phyloP scores from a whole-genome alignment of 768 basidiomycete species.

The Thelephora aurantiotincta region DNA sequence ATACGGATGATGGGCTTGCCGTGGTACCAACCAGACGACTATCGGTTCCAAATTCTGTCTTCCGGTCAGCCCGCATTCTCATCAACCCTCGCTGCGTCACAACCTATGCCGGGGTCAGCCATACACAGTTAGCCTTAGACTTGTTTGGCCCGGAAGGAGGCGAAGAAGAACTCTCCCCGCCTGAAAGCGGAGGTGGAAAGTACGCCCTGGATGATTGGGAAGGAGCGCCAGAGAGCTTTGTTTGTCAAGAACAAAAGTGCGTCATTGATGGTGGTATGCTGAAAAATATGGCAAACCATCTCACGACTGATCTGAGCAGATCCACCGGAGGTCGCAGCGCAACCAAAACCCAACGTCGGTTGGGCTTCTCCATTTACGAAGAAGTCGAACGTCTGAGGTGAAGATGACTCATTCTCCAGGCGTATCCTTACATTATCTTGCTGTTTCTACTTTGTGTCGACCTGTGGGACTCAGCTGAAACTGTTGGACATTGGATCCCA shows the following conservation, averaged over 20 bases:
- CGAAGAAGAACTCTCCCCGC: slow-evolving; percentile 33
- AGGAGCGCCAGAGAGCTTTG: slow-evolving; percentile 92
- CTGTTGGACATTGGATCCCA: not conserved
- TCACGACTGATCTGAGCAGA: slow-evolving; percentile 20
- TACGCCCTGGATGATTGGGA: slow-evolving; percentile 93
- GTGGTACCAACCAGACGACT: slow-evolving; percentile 21
- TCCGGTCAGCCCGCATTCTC: slow-evolving; percentile 79
- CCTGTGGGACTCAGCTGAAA: slow-evolving; percentile 1
- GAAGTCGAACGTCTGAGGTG: slow-evolving; percentile 28
- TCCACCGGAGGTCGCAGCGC: slow-evolving; percentile 85
- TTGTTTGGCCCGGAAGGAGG: slow-evolving; percentile 50
- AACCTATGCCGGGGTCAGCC: slow-evolving; percentile 94
- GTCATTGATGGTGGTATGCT: slow-evolving; percentile 9
- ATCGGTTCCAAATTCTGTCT: slow-evolving; percentile 77
- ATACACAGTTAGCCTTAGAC: slow-evolving; percentile 90
- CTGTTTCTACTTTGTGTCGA: slow-evolving; percentile 3
- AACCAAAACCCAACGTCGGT: slow-evolving; percentile 73
- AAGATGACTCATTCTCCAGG: not conserved
- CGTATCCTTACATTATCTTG: not conserved
- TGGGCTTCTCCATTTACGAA: slow-evolving; percentile 73
- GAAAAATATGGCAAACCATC: not conserved
- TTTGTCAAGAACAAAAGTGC: slow-evolving; percentile 89
- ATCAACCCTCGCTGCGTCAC: slow-evolving; percentile 96
- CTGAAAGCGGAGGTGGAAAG: slow-evolving; percentile 34
- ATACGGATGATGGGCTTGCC: slow-evolving; percentile 25